phyloP scores from a whole-genome alignment of 2,329 filamentous ascomycete species.

The Huntiella omanensis region DNA sequence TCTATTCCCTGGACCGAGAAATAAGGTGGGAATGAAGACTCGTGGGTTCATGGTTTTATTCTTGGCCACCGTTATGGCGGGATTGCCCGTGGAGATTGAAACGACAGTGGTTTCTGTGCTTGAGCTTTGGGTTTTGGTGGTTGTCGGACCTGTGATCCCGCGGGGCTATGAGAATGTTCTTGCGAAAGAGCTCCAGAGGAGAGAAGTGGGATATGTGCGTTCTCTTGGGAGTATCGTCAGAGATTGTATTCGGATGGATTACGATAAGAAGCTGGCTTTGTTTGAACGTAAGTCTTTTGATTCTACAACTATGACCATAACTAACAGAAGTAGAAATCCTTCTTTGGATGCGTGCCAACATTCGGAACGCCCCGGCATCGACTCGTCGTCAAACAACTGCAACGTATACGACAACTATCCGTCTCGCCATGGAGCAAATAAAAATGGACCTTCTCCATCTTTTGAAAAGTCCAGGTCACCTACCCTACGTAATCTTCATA shows the following conservation, averaged over 20 bases:
- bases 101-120: slow-evolving; percentile 26
- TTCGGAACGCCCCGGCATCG: slow-evolving; percentile 22
- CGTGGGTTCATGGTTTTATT: slow-evolving; percentile 33
- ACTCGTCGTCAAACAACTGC: slow-evolving; percentile 20
- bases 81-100: slow-evolving; percentile 27
- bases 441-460: slow-evolving; percentile 28
- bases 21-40: slow-evolving; percentile 22
- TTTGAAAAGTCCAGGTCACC: slow-evolving; percentile 20
- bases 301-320: not conserved
- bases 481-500: slow-evolving; percentile 30
- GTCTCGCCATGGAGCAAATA: slow-evolving; percentile 33
- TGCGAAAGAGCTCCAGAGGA: slow-evolving; percentile 25
- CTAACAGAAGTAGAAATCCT: slow-evolving; percentile 19
- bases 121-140: slow-evolving; percentile 32
- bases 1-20: slow-evolving; percentile 27
- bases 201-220: slow-evolving; percentile 25
- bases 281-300: slow-evolving; percentile 24
- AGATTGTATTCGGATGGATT: slow-evolving; percentile 24
- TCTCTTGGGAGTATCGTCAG: slow-evolving; percentile 16
- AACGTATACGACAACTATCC: slow-evolving; percentile 26
- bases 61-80: slow-evolving; percentile 28
- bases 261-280: slow-evolving; percentile 27
- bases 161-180: slow-evolving; percentile 31
- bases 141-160: slow-evolving; percentile 29
- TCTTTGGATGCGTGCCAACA: slow-evolving; percentile 29